phyloP scores from a whole-genome alignment of 2,329 filamentous ascomycete genomes.

The Cercospora janseana region DNA sequence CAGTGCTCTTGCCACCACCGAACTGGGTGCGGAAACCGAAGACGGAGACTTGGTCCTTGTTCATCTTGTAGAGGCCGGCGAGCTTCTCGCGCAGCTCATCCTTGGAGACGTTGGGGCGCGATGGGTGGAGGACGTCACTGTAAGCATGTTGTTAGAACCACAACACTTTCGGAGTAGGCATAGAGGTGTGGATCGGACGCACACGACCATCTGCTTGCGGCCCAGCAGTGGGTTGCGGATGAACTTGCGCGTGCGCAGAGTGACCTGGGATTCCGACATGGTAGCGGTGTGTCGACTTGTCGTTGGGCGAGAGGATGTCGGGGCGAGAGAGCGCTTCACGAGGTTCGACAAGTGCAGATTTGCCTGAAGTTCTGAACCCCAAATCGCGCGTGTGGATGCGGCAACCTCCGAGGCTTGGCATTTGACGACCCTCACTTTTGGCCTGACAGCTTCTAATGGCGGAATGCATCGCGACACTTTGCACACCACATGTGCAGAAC shows the following conservation, averaged over 20 bases:
- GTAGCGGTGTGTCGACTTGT: slow-evolving; percentile 44
- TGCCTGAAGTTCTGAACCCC: slow-evolving; percentile 3
- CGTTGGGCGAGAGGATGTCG: slow-evolving; percentile 14
- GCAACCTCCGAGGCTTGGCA: slow-evolving; percentile 4
- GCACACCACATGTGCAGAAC: background rate
- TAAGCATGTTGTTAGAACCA: slow-evolving; percentile 28
- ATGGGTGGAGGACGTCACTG: slow-evolving; percentile 99
- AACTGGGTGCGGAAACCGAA: slow-evolving; percentile 99
- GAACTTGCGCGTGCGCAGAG: slow-evolving; percentile 94
- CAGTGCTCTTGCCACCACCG: slow-evolving; percentile 99
- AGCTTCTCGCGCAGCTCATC: slow-evolving; percentile 97
- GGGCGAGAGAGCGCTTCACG: slow-evolving; percentile 11
- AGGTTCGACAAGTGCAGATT: slow-evolving; percentile 7
- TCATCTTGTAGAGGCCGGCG: slow-evolving; percentile 93
- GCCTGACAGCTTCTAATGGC: background rate
- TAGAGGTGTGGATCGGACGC: slow-evolving; percentile 28
- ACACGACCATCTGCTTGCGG: slow-evolving; percentile 99
- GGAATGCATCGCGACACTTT: background rate
- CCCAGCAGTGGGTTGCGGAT: slow-evolving; percentile 99
- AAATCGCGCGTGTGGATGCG: slow-evolving; percentile 3
- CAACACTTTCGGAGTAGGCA: background rate
- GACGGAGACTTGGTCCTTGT: slow-evolving; percentile 95
- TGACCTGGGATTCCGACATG: slow-evolving; percentile 75
- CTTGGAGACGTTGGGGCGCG: slow-evolving; percentile 98
- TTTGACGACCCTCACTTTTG: background rate